Percentiles rank a stretch among this genome's conserved stretches.
Evolutionary conservation across 176 grass and related monocot species (phyloP).

Genomic region (Cocos nucifera): DNA sequence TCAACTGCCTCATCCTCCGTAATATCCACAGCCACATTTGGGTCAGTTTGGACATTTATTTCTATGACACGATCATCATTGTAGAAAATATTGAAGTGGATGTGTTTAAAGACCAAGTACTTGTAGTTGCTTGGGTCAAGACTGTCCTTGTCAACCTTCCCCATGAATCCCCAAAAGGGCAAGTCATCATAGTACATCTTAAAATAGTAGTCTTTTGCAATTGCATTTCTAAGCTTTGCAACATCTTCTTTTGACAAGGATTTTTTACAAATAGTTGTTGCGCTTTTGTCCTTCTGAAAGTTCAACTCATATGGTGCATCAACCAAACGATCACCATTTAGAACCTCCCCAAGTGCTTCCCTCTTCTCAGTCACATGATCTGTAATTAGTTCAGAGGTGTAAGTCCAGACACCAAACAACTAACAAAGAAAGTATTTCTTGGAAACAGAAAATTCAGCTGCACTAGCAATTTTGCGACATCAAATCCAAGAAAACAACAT

Average conservation of each 20-base stretch:
- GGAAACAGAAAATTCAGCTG: background rate
- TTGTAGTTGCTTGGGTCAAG: background rate
- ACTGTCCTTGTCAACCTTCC: constrained; percentile 10
- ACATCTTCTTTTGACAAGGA: constrained; percentile 5
- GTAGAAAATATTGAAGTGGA: constrained; percentile 3
- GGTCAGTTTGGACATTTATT: constrained; percentile 13
- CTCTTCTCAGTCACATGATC: constrained; percentile 16
- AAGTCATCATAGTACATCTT: constrained; percentile 22
- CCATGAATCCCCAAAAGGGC: constrained; percentile 16
- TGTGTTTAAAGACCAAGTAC: constrained; percentile 9
- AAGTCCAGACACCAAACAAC: background rate
- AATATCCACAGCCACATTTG: constrained; percentile 7
- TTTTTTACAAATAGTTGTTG: constrained; percentile 1
- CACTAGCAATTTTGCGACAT: too few species aligned
- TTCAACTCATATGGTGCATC: constrained; percentile 14
- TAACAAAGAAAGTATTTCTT: background rate
- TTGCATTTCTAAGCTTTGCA: background rate
- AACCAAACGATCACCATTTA: constrained; percentile 22
- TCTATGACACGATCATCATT: constrained; percentile 14
- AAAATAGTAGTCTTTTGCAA: constrained; percentile 15
- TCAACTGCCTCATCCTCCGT: background rate
- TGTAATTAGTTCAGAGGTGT: background rate
- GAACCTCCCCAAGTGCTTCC: constrained; percentile 16
- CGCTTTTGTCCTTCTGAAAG: background rate
- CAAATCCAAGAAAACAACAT: too few species aligned